Evolutionary conservation across 208 protist species (phyloP).

Genomic region (Leishmania arabica): DNA sequence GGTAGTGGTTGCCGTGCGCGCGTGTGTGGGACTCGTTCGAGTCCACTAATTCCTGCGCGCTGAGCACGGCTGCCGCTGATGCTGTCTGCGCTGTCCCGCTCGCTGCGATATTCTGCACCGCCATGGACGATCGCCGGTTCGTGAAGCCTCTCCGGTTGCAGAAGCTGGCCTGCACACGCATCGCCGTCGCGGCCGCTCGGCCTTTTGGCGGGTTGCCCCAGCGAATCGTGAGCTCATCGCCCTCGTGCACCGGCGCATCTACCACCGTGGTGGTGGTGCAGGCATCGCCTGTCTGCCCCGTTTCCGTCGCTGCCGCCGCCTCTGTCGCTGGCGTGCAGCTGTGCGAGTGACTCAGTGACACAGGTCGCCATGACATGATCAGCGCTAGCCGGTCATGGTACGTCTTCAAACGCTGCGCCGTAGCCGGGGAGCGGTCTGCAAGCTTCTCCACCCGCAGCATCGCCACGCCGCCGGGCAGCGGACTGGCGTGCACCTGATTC

Average conservation of each 20-base stretch:
- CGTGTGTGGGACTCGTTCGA: background rate
- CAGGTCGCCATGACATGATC: constrained; percentile 3
- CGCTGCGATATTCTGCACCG: background rate
- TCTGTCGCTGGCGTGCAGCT: background rate
- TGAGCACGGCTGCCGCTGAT: background rate
- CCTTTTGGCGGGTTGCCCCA: constrained; percentile 3
- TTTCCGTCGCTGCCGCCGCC: background rate
- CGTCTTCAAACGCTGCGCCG: background rate
- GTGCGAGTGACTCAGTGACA: background rate
- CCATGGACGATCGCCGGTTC: background rate
- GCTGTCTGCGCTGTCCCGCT: background rate
- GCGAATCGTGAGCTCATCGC: constrained; percentile 35
- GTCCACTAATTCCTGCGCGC: background rate
- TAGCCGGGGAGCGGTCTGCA: background rate
- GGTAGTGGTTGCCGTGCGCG: background rate
- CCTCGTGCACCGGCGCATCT: constrained; percentile 14
- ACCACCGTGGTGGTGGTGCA: background rate
- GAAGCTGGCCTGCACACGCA: background rate
- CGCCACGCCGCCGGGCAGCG: constrained; percentile 29
- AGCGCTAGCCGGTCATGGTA: constrained; percentile 17
- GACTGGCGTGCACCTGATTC: background rate
- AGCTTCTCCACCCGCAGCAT: constrained; percentile 12
- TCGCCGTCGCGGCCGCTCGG: background rate
- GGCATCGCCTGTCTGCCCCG: background rate
- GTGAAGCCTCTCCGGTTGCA: background rate